These are phyloP conservation scores for Trichosporon inkin DNA, from an alignment of 1,284 basidiomycete genomes.

Conservation along the genomic window DNA sequence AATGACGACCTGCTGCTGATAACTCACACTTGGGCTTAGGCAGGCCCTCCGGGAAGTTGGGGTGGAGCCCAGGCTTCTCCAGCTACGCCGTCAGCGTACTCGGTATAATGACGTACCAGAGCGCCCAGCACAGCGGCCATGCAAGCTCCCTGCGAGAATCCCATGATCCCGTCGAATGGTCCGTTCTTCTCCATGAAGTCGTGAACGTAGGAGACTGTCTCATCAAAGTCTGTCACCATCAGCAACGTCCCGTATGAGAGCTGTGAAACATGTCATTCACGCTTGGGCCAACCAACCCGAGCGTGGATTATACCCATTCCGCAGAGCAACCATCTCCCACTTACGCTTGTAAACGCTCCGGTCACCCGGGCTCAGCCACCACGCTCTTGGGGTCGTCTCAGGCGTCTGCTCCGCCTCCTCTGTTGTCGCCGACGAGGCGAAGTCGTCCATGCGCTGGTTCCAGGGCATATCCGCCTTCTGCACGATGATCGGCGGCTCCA, in stretches of 20 bases:
- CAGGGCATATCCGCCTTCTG: conserved; percentile 66
- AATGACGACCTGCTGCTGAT: conserved; percentile 55
- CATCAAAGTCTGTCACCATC: conserved; percentile 57
- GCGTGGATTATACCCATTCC: neutral
- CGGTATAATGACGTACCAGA: conserved; percentile 56
- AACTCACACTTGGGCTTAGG: conserved; percentile 58
- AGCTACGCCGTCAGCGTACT: conserved; percentile 46
- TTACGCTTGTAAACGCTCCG: conserved; percentile 49
- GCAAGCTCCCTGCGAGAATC: conserved; percentile 79
- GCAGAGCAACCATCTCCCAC: conserved; percentile 13
- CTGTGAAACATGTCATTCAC: too few species aligned
- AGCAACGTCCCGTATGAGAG: conserved; percentile 3
- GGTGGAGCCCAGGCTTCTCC: conserved; percentile 58
- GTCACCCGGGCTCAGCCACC: conserved; percentile 65
- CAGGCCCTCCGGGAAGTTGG: conserved; percentile 62
- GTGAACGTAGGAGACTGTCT: conserved; percentile 54
- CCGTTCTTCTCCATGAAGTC: conserved; percentile 49
- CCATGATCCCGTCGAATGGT: conserved; percentile 65
- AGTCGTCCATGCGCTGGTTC: conserved; percentile 52
- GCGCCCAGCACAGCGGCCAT: conserved; percentile 71
- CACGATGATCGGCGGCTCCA: conserved; percentile 66
- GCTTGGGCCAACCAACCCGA: neutral
- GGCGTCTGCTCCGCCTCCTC: conserved; percentile 56
- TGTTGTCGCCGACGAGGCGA: conserved; percentile 58
- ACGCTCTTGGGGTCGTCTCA: conserved; percentile 66